A percentile compares a stretch with the other conserved stretches of the same genome.
phyloP scores from a whole-genome alignment of 2,329 filamentous ascomycete species.

The Aschersonia sp. region DNA sequence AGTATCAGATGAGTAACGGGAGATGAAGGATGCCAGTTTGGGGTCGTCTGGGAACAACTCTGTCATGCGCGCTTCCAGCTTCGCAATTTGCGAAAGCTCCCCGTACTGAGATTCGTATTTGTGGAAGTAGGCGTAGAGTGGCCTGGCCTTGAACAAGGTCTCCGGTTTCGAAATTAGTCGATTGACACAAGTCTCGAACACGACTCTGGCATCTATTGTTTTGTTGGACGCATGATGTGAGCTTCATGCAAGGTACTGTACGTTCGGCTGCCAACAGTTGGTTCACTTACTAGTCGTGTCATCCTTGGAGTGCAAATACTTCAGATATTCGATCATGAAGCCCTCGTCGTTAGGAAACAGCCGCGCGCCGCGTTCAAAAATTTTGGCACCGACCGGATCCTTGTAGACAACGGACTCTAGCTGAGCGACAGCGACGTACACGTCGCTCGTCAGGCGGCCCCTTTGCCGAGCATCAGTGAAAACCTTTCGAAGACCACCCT shows the following conservation, averaged over 20 bases:
- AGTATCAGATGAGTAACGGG: constrained; percentile 52
- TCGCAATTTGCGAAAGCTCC: constrained; percentile 78
- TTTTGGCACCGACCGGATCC: constrained; percentile 81
- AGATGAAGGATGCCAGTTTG: constrained; percentile 57
- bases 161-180: constrained; percentile 67
- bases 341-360: constrained; percentile 87
- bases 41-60: constrained; percentile 88
- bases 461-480: constrained; percentile 80
- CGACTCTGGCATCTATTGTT: constrained; percentile 67
- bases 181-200: constrained; percentile 89
- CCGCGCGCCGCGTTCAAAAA: constrained; percentile 87
- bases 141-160: constrained; percentile 59
- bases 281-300: constrained; percentile 72
- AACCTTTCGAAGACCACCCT: constrained; percentile 72
- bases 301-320: constrained; percentile 82
- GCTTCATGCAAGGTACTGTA: neutral
- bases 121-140: constrained; percentile 83
- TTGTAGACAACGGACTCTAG: constrained; percentile 96
- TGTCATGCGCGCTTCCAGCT: constrained; percentile 82
- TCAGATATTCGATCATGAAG: constrained; percentile 91
- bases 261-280: neutral
- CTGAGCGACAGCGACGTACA: constrained; percentile 84
- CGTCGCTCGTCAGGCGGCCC: constrained; percentile 81
- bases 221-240: neutral
- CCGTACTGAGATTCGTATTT: constrained; percentile 91